Base-by-base conservation (phyloP, 257 asterid species). In the Nicotiana benthamiana region DNA sequence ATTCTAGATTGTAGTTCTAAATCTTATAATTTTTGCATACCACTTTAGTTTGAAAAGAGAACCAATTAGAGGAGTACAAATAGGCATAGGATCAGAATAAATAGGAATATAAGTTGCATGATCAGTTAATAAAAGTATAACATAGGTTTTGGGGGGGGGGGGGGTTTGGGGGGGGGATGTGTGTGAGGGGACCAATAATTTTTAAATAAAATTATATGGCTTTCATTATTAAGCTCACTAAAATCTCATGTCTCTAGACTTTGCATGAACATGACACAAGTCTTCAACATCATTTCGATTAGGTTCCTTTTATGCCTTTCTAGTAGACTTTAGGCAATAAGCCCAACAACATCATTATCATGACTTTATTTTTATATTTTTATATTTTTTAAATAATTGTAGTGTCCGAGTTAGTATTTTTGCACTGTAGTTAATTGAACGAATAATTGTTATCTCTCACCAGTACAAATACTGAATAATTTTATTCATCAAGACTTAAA, bases 261-360 rank as follows among this genome's bases (percentile, higher is more conserved):
- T 72, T 81, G 62, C 70, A 80, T 81, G 79, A 43, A 82, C 84
- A 36, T 48, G 79, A 22, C 20, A 36, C 81, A 63, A 46, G 51
- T 81, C 20, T 34, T 74, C 65, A 24, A 77, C 85, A 84, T 81
- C 85, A 60, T 81, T 72, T 68, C 77, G 60, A 57, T 76, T 67
- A 75, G 53, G 76, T 61, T 40, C 13, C 24, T 11, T n/a, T 46
- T 72, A 8, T 72, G 36, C 59, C 22, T 72, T 70, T 70, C 77
- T 43, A 22, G 10, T 11, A 20, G 6, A 43, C 22, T 43, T 40
- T 40, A 40, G 46, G 3, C 46, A 40, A 40, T 6, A 64, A 30
- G 48, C 48, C 74, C 74, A n/a, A n/a, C n/a, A n/a, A n/a, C n/a
- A n/a, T n/a, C n/a, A n/a, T n/a, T n/a, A n/a, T n/a, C n/a, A n/a